A percentile compares a stretch with the other conserved stretches of the same genome.
phyloP scores from a whole-genome alignment of 2,329 filamentous ascomycete species.

The Aotearoamyces nothofagi region DNA sequence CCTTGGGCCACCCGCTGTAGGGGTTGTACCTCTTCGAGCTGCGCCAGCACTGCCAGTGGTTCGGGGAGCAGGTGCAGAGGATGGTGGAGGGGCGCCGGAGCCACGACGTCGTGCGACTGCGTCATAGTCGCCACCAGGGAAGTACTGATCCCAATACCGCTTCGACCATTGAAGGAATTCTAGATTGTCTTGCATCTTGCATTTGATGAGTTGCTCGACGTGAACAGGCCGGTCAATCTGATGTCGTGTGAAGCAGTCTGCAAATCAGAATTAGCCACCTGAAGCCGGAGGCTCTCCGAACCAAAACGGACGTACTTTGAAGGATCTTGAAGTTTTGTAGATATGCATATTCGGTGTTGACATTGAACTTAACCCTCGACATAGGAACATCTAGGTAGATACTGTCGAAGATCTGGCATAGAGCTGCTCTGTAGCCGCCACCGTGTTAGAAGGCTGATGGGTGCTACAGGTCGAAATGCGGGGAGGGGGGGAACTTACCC shows the following conservation, averaged over 20 bases:
- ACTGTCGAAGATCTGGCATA: slow-evolving; percentile 96
- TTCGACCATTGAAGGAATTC: slow-evolving; percentile 98
- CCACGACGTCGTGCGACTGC: slow-evolving; percentile 75
- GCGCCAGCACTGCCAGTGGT: slow-evolving; percentile 26
- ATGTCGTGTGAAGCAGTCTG: slow-evolving; percentile 70
- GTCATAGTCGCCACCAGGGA: slow-evolving; percentile 93
- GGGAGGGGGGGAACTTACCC: slow-evolving; percentile 46
- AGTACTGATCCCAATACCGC: slow-evolving; percentile 96
- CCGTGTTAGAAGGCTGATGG: slow-evolving; percentile 13
- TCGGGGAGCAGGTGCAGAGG: slow-evolving; percentile 31
- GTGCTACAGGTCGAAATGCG: slow-evolving; percentile 20
- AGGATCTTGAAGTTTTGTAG: slow-evolving; percentile 97
- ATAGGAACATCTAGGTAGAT: slow-evolving; percentile 95
- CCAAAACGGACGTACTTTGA: slow-evolving; percentile 47
- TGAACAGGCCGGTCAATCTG: slow-evolving; percentile 79
- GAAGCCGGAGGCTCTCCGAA: too few species aligned
- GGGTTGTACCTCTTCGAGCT: slow-evolving; percentile 27
- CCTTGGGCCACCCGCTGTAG: slow-evolving; percentile 27
- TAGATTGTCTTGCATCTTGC: slow-evolving; percentile 99
- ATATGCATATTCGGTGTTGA: slow-evolving; percentile 92
- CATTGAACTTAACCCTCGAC: slow-evolving; percentile 95
- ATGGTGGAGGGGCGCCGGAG: slow-evolving; percentile 39
- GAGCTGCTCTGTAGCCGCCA: slow-evolving; percentile 52
- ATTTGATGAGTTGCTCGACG: slow-evolving; percentile 81
- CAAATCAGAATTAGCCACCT: background rate